Conservation (phyloP, 148 eudicot genomes). For the Pouteria glomerata region DNA sequence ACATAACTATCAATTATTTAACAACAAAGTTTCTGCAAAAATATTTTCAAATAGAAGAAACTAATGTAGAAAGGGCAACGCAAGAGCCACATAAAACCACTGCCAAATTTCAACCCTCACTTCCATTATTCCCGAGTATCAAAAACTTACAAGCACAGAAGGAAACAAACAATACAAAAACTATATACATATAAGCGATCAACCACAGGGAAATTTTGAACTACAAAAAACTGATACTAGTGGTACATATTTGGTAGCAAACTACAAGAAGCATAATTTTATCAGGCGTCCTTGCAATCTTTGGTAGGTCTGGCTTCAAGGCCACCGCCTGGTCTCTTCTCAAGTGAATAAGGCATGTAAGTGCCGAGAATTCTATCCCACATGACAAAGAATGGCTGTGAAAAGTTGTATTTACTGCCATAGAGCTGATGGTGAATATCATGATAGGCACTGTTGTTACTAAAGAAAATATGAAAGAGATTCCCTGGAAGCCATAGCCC, state of each 20-base stretch:
- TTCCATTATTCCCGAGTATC: constrained; percentile 9
- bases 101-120: background rate
- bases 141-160: constrained; percentile 5
- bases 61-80: background rate
- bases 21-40: too few species aligned
- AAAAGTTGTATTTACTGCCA: constrained; percentile 81
- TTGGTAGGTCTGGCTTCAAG: constrained; percentile 76
- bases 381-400: constrained; percentile 84
- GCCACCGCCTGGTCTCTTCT: constrained; percentile 64
- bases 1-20: too few species aligned
- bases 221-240: background rate
- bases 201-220: background rate
- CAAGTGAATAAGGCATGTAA: constrained; percentile 83
- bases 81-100: constrained; percentile 4
- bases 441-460: constrained; percentile 82
- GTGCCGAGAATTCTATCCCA: constrained; percentile 95
- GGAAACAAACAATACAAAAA: constrained; percentile 12
- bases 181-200: constrained; percentile 13
- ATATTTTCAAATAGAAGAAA: background rate
- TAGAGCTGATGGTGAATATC: constrained; percentile 94
- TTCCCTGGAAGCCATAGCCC: constrained; percentile 91
- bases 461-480: constrained; percentile 64
- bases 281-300: constrained; percentile 54
- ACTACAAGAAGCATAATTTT: background rate
- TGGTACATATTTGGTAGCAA: constrained; percentile 7